Evolutionary conservation across 2,329 filamentous ascomycete species (phyloP).

Genomic region (Aspergillus felis): DNA sequence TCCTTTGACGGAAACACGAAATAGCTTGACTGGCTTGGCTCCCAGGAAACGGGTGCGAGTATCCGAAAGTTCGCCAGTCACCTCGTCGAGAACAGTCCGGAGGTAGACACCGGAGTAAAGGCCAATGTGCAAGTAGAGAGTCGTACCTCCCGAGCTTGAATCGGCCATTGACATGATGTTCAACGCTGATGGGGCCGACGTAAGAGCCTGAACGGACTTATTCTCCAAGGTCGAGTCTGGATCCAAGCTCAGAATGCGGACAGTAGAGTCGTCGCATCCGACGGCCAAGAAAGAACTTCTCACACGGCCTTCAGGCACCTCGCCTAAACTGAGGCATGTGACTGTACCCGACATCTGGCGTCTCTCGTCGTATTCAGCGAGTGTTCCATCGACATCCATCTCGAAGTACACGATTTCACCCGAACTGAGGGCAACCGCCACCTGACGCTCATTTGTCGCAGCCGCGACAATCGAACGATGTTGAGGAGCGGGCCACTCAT

Average conservation of each 20-base stretch:
- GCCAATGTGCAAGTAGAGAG: constrained; percentile 92
- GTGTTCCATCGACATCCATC: constrained; percentile 84
- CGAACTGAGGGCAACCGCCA: constrained; percentile 88
- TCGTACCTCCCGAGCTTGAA: constrained; percentile 80
- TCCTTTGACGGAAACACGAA: constrained; percentile 82
- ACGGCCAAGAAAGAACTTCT: constrained; percentile 92
- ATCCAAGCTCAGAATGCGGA: constrained; percentile 85
- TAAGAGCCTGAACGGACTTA: constrained; percentile 90
- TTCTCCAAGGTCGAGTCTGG: constrained; percentile 87
- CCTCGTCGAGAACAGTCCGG: constrained; percentile 87
- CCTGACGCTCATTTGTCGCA: constrained; percentile 87
- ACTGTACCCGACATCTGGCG: constrained; percentile 94
- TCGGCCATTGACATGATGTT: constrained; percentile 96
- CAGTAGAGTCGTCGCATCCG: constrained; percentile 93
- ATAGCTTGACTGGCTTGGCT: constrained; percentile 82
- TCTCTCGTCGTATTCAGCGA: constrained; percentile 92
- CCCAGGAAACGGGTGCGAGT: constrained; percentile 93
- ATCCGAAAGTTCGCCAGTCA: constrained; percentile 92
- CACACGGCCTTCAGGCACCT: constrained; percentile 83
- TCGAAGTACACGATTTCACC: constrained; percentile 98
- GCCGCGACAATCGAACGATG: constrained; percentile 95
- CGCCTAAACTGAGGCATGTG: constrained; percentile 87
- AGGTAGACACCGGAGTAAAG: constrained; percentile 94
- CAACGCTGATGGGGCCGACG: constrained; percentile 81
- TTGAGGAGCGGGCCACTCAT: constrained; percentile 90